Evolutionary conservation across 202 grass and related monocot genomes (phyloP).

Genomic region (Panicum hallii): DNA sequence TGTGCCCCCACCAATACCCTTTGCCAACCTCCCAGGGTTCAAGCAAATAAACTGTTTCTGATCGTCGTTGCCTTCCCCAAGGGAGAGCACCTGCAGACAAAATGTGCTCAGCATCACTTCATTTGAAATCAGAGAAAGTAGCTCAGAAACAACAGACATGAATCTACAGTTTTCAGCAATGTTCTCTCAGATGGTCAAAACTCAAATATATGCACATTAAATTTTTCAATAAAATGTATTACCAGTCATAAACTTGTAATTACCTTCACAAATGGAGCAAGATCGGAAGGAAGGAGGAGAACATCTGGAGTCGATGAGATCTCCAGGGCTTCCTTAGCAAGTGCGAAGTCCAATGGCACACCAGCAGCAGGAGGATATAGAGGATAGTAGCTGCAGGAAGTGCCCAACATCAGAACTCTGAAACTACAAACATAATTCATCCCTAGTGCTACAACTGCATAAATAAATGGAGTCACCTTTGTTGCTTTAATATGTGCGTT

Average conservation of each 20-base stretch:
- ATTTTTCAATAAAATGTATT: slow-evolving; percentile 15
- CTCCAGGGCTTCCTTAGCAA: slow-evolving; percentile 77
- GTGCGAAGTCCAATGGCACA: slow-evolving; percentile 84
- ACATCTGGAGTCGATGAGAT: slow-evolving; percentile 75
- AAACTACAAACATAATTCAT: slow-evolving; percentile 19
- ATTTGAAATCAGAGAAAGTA: slow-evolving; percentile 11
- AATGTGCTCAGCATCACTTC: slow-evolving; percentile 29
- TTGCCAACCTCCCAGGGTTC: slow-evolving; percentile 90
- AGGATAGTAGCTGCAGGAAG: slow-evolving; percentile 80
- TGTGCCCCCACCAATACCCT: slow-evolving; percentile 90
- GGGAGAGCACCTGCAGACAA: slow-evolving; percentile 65
- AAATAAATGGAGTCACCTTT: slow-evolving; percentile 58
- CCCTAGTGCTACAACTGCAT: not conserved
- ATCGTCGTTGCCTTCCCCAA: slow-evolving; percentile 49
- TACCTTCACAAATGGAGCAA: slow-evolving; percentile 96
- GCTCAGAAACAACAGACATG: slow-evolving; percentile 20
- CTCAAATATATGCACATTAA: slow-evolving; percentile 12
- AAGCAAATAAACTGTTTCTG: slow-evolving; percentile 64
- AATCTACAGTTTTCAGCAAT: not conserved
- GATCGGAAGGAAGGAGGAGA: slow-evolving; percentile 89
- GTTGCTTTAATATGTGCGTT: slow-evolving; percentile 83
- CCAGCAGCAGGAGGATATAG: slow-evolving; percentile 75
- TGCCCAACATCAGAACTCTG: slow-evolving; percentile 20
- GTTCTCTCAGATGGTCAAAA: not conserved
- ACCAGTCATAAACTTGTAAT: not conserved